phyloP scores from a whole-genome alignment of 345 rosid species.

The Hypericum androsaemum region DNA sequence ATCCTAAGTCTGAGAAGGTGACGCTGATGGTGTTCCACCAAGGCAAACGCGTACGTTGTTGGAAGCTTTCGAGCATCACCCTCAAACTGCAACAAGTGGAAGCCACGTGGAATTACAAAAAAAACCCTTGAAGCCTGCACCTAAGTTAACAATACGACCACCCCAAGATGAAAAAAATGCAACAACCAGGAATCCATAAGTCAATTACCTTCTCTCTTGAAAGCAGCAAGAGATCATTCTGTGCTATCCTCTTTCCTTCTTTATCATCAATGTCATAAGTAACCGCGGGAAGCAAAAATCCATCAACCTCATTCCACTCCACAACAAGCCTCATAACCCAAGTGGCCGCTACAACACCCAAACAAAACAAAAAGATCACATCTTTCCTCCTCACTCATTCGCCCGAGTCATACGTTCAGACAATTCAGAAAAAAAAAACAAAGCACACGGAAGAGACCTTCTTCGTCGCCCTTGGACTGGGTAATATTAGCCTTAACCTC shows the following conservation, averaged over 20 bases:
- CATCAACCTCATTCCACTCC: conserved; percentile 69
- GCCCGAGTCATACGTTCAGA: not conserved
- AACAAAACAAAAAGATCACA: not conserved
- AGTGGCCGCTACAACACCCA: conserved; percentile 34
- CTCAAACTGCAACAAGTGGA: conserved; percentile 42
- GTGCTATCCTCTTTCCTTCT: conserved; percentile 43
- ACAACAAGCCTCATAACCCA: conserved; percentile 59
- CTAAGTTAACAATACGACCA: not conserved
- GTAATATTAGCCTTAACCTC: conserved; percentile 87
- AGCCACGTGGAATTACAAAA: not conserved
- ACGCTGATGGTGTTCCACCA: conserved; percentile 66
- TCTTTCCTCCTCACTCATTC: not conserved
- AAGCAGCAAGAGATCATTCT: conserved; percentile 76
- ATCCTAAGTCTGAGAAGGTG: conserved; percentile 65
- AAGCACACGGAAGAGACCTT: conserved; percentile 34
- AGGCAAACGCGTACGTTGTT: conserved; percentile 71
- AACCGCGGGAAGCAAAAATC: conserved; percentile 49
- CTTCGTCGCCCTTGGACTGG: conserved; percentile 63
- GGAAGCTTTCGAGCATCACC: conserved; percentile 39
- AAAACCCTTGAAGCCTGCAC: not conserved
- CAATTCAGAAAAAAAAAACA: not conserved
- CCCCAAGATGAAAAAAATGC: not conserved
- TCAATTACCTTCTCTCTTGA: conserved; percentile 60
- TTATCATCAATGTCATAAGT: conserved; percentile 47
- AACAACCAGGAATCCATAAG: not conserved